phyloP scores from a whole-genome alignment of 2,329 filamentous ascomycete genomes.

The Trichoderma sp. region DNA sequence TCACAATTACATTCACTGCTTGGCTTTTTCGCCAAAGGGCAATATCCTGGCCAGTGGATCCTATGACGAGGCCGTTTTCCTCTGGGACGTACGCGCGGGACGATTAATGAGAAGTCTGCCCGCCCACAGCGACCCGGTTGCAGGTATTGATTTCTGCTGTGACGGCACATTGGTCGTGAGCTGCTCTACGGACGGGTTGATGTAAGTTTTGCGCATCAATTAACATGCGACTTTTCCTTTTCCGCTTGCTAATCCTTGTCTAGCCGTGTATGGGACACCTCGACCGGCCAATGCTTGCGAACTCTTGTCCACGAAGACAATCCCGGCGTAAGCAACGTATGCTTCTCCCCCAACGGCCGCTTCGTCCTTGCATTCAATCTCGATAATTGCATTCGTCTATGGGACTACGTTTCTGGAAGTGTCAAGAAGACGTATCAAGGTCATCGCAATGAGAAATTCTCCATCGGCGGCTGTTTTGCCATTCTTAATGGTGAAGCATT shows the following conservation, averaged over 20 bases:
- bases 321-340: constrained; percentile 83
- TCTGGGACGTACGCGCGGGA: constrained; percentile 93
- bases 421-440: constrained; percentile 98
- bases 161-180: constrained; percentile 92
- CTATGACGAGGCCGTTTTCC: constrained; percentile 94
- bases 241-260: not conserved
- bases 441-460: constrained; percentile 81
- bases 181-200: constrained; percentile 88
- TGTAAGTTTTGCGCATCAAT: constrained; percentile 54
- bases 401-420: constrained; percentile 90
- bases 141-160: constrained; percentile 87
- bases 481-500: constrained; percentile 58
- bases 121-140: constrained; percentile 92
- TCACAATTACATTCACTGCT: constrained; percentile 92
- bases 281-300: constrained; percentile 90
- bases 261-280: constrained; percentile 91
- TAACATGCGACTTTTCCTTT: not conserved
- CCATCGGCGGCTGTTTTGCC: constrained; percentile 83
- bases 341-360: constrained; percentile 91
- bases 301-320: constrained; percentile 97
- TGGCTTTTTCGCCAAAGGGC: constrained; percentile 96
- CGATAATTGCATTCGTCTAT: constrained; percentile 86
- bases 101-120: constrained; percentile 87
- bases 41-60: constrained; percentile 95
- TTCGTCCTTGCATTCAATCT: constrained; percentile 91